These are phyloP conservation scores for Cornus controversa DNA, from an alignment of 148 eudicot species.

Conservation along the genomic window DNA sequence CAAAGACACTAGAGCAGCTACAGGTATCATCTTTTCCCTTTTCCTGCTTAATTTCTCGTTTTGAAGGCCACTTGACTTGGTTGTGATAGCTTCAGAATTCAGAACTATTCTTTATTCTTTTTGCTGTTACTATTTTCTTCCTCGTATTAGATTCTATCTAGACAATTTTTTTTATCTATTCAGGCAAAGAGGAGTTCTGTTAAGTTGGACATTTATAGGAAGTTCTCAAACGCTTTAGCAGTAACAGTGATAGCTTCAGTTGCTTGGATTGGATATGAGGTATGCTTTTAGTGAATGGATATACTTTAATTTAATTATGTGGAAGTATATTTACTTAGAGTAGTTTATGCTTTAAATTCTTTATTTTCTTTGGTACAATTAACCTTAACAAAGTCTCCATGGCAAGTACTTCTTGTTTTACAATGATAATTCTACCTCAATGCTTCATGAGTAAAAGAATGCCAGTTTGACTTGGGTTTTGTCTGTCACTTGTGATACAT, in stretches of 20 bases:
- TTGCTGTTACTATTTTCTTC: not conserved
- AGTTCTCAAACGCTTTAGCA: conserved; percentile 90
- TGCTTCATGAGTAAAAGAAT: not conserved
- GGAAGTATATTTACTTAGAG: not conserved
- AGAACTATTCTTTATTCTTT: not conserved
- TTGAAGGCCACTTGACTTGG: not conserved
- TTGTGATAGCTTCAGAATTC: not conserved
- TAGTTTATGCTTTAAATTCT: not conserved
- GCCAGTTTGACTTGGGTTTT: too few species aligned
- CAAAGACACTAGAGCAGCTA: conserved; percentile 88
- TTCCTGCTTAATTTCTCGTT: not conserved
- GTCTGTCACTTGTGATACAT: too few species aligned
- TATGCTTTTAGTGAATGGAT: conserved; percentile 25
- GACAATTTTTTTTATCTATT: conserved; percentile 16
- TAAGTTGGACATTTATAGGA: conserved; percentile 89
- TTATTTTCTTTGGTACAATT: too few species aligned
- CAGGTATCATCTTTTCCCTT: conserved; percentile 53
- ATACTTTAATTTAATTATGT: not conserved
- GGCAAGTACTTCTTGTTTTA: too few species aligned
- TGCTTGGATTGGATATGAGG: conserved; percentile 94
- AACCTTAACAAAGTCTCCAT: not conserved
- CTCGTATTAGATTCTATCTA: not conserved
- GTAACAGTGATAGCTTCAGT: conserved; percentile 79
- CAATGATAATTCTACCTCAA: not conserved
- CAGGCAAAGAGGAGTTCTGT: conserved; percentile 86